Evolutionary conservation across 495 filamentous ascomycete genomes (phyloP), one percentile per base, ranked within the genome.

Genomic region (Neurospora hispaniola): DNA sequence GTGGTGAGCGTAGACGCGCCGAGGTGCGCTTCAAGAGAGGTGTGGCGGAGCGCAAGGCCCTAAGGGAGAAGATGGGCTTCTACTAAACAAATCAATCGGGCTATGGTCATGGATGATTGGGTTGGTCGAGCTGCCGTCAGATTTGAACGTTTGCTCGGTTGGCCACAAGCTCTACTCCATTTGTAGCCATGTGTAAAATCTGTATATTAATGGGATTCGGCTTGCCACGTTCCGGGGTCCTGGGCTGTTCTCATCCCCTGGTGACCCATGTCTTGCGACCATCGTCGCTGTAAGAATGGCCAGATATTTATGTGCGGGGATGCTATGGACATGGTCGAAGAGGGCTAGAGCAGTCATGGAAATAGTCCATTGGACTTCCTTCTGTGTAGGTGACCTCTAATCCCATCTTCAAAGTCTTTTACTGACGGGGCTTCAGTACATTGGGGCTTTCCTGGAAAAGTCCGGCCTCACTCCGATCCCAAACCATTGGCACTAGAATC

Each of bases 1-100:
- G 96, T 77, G 96, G 96, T 86, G 96, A 99, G 84, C 88, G 96
- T 80, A 89, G 96, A 80, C 90, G 88, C 82, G 90, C 90, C 20
- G 91, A 97, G 83, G 90, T 98, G 62, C 85, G 93, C 46, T 86
- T 85, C 73, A 86, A 85, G 83, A 81, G 79, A 74, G 79, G 84
- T 31, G 79, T 85, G n/a, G 83, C 83, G 4, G 83, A 86, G 77
- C 82, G 85, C 6, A 83, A 82, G 72, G 84, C 85, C 46, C 74
- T 78, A 70, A 80, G 82, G 42, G 84, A 86, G 43, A 69, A 66
- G 44, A 78, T 78, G 70, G 77, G 76, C 42, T 74, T 70, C 70
- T 79, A 78, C 42, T 79, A 75, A 73, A 42, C 39, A 66, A 62
- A 62, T 27, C 16, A 62, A 9, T 59, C 11, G 48, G 48, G 48